Evolutionary conservation across 148 eudicot genomes (phyloP).

Genomic region (Heliosperma pusillum): DNA sequence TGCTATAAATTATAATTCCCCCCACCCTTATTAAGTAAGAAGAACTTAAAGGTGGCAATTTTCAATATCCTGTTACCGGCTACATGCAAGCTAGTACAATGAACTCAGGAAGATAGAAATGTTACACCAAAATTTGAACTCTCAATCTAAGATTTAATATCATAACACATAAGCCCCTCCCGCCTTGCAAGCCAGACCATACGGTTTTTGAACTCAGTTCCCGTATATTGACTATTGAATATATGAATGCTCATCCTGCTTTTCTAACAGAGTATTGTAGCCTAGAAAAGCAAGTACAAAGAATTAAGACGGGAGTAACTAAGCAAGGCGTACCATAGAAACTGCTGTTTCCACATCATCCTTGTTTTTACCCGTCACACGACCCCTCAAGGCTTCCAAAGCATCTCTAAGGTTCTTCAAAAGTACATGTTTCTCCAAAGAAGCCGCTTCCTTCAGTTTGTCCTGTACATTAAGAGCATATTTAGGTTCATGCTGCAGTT

Average conservation of each 20-base stretch:
- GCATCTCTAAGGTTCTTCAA: slow-evolving; percentile 93
- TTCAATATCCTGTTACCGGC: too few species aligned
- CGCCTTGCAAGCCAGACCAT: too few species aligned
- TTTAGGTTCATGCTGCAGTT: slow-evolving; percentile 15
- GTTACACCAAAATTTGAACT: too few species aligned
- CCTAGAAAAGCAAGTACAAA: neutral
- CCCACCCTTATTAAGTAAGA: too few species aligned
- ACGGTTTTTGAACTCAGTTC: too few species aligned
- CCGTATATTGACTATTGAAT: too few species aligned
- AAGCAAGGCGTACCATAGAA: slow-evolving; percentile 59
- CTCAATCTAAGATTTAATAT: too few species aligned
- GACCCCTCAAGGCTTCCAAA: slow-evolving; percentile 82
- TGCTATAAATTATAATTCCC: too few species aligned
- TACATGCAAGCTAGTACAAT: too few species aligned
- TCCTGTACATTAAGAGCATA: slow-evolving; percentile 43
- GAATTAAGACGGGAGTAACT: neutral
- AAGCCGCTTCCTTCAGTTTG: slow-evolving; percentile 81
- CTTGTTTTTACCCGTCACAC: slow-evolving; percentile 83
- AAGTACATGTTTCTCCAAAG: slow-evolving; percentile 92
- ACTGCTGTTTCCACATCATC: slow-evolving; percentile 92
- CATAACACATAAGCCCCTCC: too few species aligned
- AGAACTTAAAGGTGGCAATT: too few species aligned
- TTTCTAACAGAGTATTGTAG: neutral
- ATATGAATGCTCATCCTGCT: neutral
- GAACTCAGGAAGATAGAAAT: too few species aligned